phyloP scores from a whole-genome alignment of 2,329 filamentous ascomycete genomes.

The Talaromyces sp. region DNA sequence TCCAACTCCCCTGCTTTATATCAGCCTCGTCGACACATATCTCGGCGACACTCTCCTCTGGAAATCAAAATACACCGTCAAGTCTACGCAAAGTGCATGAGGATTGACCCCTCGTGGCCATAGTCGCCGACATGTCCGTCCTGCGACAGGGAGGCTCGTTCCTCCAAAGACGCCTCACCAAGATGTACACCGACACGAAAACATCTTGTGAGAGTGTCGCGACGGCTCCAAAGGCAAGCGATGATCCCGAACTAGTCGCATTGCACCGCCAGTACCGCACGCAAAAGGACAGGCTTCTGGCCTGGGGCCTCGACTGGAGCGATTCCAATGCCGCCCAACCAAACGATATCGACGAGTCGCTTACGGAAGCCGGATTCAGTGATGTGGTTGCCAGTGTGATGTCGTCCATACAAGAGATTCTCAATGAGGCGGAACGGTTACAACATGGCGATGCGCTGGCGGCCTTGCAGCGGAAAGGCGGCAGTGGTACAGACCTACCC shows the following conservation, averaged over 20 bases:
- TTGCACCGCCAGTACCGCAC: conserved; percentile 58
- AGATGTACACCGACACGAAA: conserved; percentile 62
- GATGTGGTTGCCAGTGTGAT: conserved; percentile 62
- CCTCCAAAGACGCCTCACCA: conserved; percentile 50
- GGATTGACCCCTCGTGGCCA: neutral
- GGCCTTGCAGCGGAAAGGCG: conserved; percentile 32
- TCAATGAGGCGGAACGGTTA: conserved; percentile 58
- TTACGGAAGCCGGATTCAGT: conserved; percentile 58
- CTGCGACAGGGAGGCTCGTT: conserved; percentile 41
- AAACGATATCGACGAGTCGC: conserved; percentile 59
- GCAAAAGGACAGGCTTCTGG: conserved; percentile 59
- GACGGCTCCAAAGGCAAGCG: conserved; percentile 44
- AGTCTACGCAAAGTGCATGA: neutral
- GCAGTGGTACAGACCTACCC: conserved; percentile 25
- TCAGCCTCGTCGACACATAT: neutral
- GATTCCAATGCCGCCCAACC: conserved; percentile 54
- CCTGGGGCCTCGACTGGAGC: conserved; percentile 64
- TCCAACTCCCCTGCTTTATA: neutral
- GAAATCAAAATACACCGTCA: neutral
- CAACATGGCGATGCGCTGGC: conserved; percentile 43
- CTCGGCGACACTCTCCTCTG: neutral
- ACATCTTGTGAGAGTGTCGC: conserved; percentile 55
- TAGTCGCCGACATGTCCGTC: conserved; percentile 41
- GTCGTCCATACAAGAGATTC: conserved; percentile 59
- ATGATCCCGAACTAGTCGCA: conserved; percentile 51